phyloP scores from a whole-genome alignment of 164 flowering plant species.

The Berberis vulgaris region DNA sequence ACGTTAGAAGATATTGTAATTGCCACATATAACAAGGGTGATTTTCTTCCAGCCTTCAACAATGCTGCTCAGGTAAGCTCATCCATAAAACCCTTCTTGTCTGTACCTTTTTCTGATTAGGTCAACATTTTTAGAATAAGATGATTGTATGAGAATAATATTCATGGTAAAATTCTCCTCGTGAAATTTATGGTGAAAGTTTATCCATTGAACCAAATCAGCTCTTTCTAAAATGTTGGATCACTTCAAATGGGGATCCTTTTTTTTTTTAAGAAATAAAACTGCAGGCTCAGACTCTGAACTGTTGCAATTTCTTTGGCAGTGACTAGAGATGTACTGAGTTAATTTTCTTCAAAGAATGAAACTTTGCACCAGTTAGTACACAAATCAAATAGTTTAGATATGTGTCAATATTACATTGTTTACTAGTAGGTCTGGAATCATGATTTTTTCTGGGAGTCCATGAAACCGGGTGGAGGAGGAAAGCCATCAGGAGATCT shows the following conservation, averaged over 20 bases:
- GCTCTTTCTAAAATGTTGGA: not conserved
- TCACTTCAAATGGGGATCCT: too few species aligned
- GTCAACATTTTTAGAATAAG: too few species aligned
- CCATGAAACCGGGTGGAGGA: slow-evolving; percentile 92
- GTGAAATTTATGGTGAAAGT: too few species aligned
- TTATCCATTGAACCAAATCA: not conserved
- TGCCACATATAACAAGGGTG: slow-evolving; percentile 75
- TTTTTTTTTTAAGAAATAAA: too few species aligned
- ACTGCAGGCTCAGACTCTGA: too few species aligned
- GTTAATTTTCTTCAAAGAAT: too few species aligned
- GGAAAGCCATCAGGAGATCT: slow-evolving; percentile 78
- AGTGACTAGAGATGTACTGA: too few species aligned
- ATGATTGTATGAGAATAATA: too few species aligned
- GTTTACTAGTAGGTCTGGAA: slow-evolving; percentile 64
- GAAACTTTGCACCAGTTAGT: too few species aligned
- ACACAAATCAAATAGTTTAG: too few species aligned
- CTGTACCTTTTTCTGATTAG: not conserved
- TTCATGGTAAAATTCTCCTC: not conserved
- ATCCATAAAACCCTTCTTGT: not conserved
- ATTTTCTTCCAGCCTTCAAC: slow-evolving; percentile 75
- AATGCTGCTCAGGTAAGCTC: slow-evolving; percentile 85
- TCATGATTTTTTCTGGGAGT: slow-evolving; percentile 92
- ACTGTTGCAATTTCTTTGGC: too few species aligned
- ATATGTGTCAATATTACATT: not conserved
- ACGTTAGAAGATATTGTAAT: slow-evolving; percentile 53